These are phyloP conservation scores for Sungouiozyma intestinalis DNA, from an alignment of 805 yeast genomes.

Conservation along the genomic window DNA sequence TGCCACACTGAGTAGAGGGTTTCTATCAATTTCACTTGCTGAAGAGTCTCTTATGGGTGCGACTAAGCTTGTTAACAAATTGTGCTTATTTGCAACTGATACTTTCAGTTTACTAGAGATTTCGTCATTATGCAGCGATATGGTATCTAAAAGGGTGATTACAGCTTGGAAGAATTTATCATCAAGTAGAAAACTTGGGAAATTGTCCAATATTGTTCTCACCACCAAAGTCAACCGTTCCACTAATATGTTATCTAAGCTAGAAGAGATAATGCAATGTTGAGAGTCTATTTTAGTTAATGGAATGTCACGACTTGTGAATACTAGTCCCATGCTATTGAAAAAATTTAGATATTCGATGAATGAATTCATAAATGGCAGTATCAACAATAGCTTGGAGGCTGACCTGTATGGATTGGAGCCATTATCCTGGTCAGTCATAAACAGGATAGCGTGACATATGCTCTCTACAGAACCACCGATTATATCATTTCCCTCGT, in stretches of 20 bases:
- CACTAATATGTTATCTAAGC: slow-evolving; percentile 33
- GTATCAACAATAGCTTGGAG: slow-evolving; percentile 35
- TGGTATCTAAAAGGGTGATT: slow-evolving; percentile 39
- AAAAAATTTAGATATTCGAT: slow-evolving; percentile 35
- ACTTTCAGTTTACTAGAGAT: slow-evolving; percentile 44
- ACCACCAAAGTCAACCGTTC: slow-evolving; percentile 45
- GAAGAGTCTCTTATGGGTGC: slow-evolving; percentile 11
- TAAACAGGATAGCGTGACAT: slow-evolving; percentile 60
- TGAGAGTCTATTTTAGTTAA: slow-evolving; percentile 15
- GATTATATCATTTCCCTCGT: slow-evolving; percentile 34
- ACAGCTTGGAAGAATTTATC: slow-evolving; percentile 48
- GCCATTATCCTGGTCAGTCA: not conserved
- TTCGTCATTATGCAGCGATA: slow-evolving; percentile 39
- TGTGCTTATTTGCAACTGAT: slow-evolving; percentile 42
- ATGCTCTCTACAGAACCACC: slow-evolving; percentile 61
- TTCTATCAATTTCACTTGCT: slow-evolving; percentile 27
- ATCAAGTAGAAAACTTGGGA: slow-evolving; percentile 62
- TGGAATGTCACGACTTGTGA: slow-evolving; percentile 22
- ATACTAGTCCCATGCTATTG: slow-evolving; percentile 32
- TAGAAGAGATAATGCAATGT: slow-evolving; percentile 21
- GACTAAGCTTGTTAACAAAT: slow-evolving; percentile 31
- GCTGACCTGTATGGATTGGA: slow-evolving; percentile 9
- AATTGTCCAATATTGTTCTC: slow-evolving; percentile 44
- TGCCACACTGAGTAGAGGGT: not conserved
- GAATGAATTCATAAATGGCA: slow-evolving; percentile 47